Base-by-base conservation (phyloP, 2,329 filamentous ascomycete species). In the Rhexocercosporidium sp. region DNA sequence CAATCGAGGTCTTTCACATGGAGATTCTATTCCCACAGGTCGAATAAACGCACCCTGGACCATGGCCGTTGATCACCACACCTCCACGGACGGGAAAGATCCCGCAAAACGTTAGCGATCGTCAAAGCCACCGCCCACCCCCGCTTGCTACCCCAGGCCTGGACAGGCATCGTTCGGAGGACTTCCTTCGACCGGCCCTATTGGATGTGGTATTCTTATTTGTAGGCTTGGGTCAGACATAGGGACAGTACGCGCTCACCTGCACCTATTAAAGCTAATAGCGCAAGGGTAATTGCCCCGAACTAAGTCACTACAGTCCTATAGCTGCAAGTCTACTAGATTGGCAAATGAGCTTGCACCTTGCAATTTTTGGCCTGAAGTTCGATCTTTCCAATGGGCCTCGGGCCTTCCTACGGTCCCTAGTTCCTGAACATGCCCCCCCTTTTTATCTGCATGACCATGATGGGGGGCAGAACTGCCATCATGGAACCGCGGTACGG, bases 91-190 rank as follows among this genome's bases (percentile, higher is more conserved):
- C 53, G 53, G 53, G 34, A 34, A 12, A 57, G 31, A 7, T 57
- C 31, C 31, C 25, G 11, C 34, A 57, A 18, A 18, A 57, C 53
- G 53, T 57, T 57, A 57, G 53, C 14, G 53, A 57, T 57, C 53
- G 37, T 57, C 31, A 39, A 39, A 11, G n/a, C 53, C 31, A 39
- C 29, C 34, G n/a, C 31, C 53, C 31, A 39, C 29, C 34, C 31
- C 53, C 53, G 53, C 53, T 57, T 41, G 25, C 20, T 57, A 25
- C 31, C 51, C 53, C 53, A 39, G n/a, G n/a, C 53, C 53, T 31
- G 34, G 53, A 57, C 31, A 39, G 53, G 53, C 53, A 57, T 57
- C 31, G 53, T 56, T 37, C 51, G 51, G 51, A 37, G 27, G 51
- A 37, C 51, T 47, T 2, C 16, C 29, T 56, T 37, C 29, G 18